A percentile compares a stretch with the other conserved stretches of the same genome.
Evolutionary conservation across 2,329 filamentous ascomycete species (phyloP).

Genomic region (Aspergillus nomiae): DNA sequence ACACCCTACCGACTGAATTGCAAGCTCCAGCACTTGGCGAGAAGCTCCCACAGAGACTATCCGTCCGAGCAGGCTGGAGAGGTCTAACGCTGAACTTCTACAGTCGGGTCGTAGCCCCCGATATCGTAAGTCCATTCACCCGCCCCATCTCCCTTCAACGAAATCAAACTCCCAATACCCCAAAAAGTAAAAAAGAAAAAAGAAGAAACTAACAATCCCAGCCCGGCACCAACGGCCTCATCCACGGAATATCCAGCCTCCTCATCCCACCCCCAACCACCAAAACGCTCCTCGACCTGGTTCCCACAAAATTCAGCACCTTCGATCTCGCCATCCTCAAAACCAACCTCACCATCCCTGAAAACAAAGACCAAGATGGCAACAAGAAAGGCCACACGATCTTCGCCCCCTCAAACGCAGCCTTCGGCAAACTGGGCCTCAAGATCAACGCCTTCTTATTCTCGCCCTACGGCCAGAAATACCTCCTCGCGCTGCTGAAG

Average conservation of each 20-base stretch:
- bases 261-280: constrained; percentile 74
- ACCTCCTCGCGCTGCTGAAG: constrained; percentile 6
- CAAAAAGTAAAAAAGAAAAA: not conserved
- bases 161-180: too few species aligned
- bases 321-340: not conserved
- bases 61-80: constrained; percentile 63
- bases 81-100: constrained; percentile 78
- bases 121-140: constrained; percentile 60
- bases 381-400: not conserved
- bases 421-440: constrained; percentile 3
- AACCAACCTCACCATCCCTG: not conserved
- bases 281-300: constrained; percentile 63
- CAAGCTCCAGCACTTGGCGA: constrained; percentile 62
- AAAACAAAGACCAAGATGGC: not conserved
- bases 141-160: not conserved
- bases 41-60: constrained; percentile 68
- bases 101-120: constrained; percentile 66
- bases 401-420: constrained; percentile 11
- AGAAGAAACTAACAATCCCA: constrained; percentile 31
- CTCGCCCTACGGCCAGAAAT: constrained; percentile 52
- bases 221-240: constrained; percentile 75
- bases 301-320: constrained; percentile 8
- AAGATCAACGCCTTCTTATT: constrained; percentile 69
- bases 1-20: constrained; percentile 73
- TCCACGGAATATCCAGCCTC: constrained; percentile 74